Evolutionary conservation across 345 rosid genomes (phyloP).

Genomic region (sweet orange (Citrus sinensis)): DNA sequence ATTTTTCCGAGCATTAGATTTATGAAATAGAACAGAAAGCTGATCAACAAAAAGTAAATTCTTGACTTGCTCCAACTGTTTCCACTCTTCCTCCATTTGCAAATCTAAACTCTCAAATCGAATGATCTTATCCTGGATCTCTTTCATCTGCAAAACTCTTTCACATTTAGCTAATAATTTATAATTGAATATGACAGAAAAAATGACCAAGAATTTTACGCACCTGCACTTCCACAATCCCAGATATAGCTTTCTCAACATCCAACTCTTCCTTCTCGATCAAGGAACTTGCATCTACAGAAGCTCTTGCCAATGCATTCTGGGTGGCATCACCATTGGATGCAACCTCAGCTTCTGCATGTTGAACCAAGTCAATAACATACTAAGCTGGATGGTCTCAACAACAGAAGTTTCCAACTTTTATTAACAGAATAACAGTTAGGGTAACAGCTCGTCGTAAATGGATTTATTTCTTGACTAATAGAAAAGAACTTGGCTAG

Average conservation of each 20-base stretch:
- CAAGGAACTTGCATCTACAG: slow-evolving; percentile 40
- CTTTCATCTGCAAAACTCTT: slow-evolving; percentile 57
- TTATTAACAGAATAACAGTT: background rate
- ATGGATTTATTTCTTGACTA: background rate
- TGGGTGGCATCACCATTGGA: slow-evolving; percentile 34
- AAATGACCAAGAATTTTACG: slow-evolving; percentile 11
- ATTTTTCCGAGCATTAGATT: slow-evolving; percentile 29
- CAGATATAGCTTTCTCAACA: slow-evolving; percentile 56
- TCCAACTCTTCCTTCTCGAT: slow-evolving; percentile 68
- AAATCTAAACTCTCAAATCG: slow-evolving; percentile 77
- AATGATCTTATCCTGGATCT: slow-evolving; percentile 57
- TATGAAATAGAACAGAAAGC: slow-evolving; percentile 55
- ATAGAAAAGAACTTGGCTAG: background rate
- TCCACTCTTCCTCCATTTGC: slow-evolving; percentile 81
- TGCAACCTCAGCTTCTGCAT: slow-evolving; percentile 41
- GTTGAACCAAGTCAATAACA: slow-evolving; percentile 2
- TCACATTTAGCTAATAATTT: slow-evolving; percentile 1
- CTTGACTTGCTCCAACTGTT: slow-evolving; percentile 75
- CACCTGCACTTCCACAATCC: slow-evolving; percentile 65
- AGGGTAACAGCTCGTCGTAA: background rate
- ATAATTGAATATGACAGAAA: background rate
- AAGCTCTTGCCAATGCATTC: slow-evolving; percentile 35
- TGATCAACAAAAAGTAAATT: slow-evolving; percentile 73
- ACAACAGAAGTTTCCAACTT: slow-evolving; percentile 2
- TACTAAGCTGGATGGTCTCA: slow-evolving; percentile 1